Evolutionary conservation across 352 stramenopile genomes (phyloP).

Genomic region (Globisporangium irregulare): DNA sequence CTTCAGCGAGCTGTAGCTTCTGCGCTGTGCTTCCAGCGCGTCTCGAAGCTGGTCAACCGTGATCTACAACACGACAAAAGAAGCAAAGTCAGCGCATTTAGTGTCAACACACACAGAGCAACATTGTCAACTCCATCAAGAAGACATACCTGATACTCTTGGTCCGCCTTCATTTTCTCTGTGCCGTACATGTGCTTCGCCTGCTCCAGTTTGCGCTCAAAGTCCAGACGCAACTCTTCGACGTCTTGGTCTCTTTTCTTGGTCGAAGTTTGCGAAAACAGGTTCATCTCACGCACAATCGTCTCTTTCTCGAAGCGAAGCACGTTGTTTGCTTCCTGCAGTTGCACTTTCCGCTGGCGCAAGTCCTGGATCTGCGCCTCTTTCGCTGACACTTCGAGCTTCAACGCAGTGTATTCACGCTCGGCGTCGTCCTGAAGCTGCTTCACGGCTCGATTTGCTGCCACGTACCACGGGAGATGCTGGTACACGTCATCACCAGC

Average conservation of each 20-base stretch:
- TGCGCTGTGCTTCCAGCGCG: conserved; percentile 36
- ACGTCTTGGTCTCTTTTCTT: conserved; percentile 59
- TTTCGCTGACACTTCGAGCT: conserved; percentile 24
- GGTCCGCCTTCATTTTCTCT: conserved; percentile 45
- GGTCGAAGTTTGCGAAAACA: conserved; percentile 42
- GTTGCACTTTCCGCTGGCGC: conserved; percentile 26
- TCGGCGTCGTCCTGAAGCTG: conserved; percentile 30
- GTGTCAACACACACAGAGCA: not conserved
- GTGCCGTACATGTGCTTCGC: conserved; percentile 45
- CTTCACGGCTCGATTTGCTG: conserved; percentile 31
- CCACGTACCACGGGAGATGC: conserved; percentile 63
- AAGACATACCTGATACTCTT: conserved; percentile 47
- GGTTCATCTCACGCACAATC: conserved; percentile 51
- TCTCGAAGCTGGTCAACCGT: conserved; percentile 35
- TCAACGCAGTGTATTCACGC: conserved; percentile 19
- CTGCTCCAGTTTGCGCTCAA: conserved; percentile 53
- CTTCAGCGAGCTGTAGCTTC: conserved; percentile 30
- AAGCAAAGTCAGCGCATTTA: conserved; percentile 1
- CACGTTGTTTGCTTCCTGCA: conserved; percentile 52
- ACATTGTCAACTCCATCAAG: not conserved
- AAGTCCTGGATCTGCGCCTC: conserved; percentile 27
- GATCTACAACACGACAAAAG: conserved; percentile 19
- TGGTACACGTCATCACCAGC: conserved; percentile 28
- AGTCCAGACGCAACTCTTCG: conserved; percentile 43
- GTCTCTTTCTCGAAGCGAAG: conserved; percentile 75